Conservation (phyloP, 2,329 filamentous ascomycete species). For the Coniella lustricola region DNA sequence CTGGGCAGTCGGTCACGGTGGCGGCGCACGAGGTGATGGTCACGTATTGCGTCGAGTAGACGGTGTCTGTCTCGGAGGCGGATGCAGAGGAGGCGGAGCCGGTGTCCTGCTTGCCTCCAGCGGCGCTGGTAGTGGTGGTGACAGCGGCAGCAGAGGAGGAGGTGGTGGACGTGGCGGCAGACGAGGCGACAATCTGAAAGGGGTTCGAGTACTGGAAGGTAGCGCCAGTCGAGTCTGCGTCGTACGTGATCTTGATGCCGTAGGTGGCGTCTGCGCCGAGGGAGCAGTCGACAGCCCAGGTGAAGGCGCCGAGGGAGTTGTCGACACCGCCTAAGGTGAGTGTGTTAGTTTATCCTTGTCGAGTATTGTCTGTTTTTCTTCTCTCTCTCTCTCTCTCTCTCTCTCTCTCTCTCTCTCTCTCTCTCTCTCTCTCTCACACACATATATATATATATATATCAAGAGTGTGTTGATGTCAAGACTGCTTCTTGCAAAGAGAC, state of each 20-base stretch:
- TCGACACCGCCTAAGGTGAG: constrained; percentile 36
- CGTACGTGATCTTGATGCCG: constrained; percentile 49
- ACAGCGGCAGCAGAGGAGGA: constrained; percentile 12
- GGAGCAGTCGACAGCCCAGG: constrained; percentile 42
- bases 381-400: neutral
- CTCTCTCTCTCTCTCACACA: too few species aligned
- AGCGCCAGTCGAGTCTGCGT: constrained; percentile 30
- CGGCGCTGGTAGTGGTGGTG: constrained; percentile 34
- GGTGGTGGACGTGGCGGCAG: constrained; percentile 15
- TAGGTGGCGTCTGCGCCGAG: constrained; percentile 44
- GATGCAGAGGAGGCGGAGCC: constrained; percentile 20
- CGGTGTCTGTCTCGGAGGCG: constrained; percentile 25
- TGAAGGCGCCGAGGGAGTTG: constrained; percentile 38
- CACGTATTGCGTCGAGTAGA: constrained; percentile 52
- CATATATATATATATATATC: too few species aligned
- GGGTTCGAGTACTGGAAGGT: constrained; percentile 58
- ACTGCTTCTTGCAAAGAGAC: neutral
- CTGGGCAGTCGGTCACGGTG: constrained; percentile 45
- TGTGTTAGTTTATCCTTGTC: neutral
- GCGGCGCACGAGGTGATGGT: constrained; percentile 55
- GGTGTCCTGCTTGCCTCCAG: constrained; percentile 25
- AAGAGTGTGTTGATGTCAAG: too few species aligned
- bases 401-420: too few species aligned
- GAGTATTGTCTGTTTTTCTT: neutral
- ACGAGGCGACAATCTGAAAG: constrained; percentile 42